Base-by-base conservation (phyloP, 2,329 filamentous ascomycete species). In the Talaromyces rugulosus region DNA sequence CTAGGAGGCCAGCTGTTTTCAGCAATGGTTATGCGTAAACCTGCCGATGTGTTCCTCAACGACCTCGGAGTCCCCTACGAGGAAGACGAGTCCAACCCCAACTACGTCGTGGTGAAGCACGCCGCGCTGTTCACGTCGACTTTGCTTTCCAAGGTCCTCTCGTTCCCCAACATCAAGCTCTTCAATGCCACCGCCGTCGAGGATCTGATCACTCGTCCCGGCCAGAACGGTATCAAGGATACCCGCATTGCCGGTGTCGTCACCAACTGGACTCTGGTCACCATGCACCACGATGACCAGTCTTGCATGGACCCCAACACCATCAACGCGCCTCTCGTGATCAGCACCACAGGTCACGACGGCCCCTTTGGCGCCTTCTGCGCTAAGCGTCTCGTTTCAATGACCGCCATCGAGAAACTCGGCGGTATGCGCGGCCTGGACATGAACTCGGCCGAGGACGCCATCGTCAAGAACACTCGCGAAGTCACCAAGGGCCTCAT, bases 231-330 rank as follows among this genome's bases (percentile, higher is more conserved):
- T 23, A 79, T 77, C 1, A 78, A 78, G 2, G 78, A 81, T 9
- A 78, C 96, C 51, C 87, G 90, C 65, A 88, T 96, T 67, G 90
- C 91, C 8, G 92, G 92, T 70, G 92, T 96, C 1, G 93, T 97
- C 60, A 96, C 91, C 71, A 97, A 97, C 84, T 97, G 92, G 92
- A 96, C 92, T 1, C 84, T 96, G 30, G 92, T 96, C 56, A 86
- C 88, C 51, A 90, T 94, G 83, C 89, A 93, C 77, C 90, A 93
- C 77, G 89, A 92, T 73, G 90, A 94, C 75, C 92, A 96, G 81
- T 90, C 87, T 64, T 96, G 92, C 88, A 96, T 96, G 92, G 93
- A 96, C 76, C 92, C 92, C 68, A 96, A 95, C 85, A 96, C 92
- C 71, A 96, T 96, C 85, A 96, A 96, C 74, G 91, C 92, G 0